phyloP scores from a whole-genome alignment of 768 basidiomycete species.

The Leccinum subgranulosum region DNA sequence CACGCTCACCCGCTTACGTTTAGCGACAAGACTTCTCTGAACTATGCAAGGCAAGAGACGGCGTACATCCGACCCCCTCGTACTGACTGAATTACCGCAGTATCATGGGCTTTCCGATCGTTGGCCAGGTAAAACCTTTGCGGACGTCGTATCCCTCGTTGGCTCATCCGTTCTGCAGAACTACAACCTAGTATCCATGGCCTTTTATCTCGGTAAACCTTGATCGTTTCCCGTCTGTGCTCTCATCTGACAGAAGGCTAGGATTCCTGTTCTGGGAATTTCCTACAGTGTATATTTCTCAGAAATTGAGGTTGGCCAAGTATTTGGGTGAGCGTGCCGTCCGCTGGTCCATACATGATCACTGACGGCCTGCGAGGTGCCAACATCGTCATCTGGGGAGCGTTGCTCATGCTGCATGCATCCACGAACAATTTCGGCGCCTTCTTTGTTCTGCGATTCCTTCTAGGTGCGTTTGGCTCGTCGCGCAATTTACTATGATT shows the following conservation, averaged over 20 bases:
- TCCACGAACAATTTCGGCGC: slow-evolving; percentile 53
- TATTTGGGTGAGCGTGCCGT: slow-evolving; percentile 46
- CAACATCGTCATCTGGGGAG: slow-evolving; percentile 61
- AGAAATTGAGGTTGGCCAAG: slow-evolving; percentile 57
- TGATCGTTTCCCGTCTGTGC: too few species aligned
- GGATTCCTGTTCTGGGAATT: slow-evolving; percentile 63
- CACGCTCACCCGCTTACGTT: slow-evolving; percentile 3
- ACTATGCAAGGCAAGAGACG: slow-evolving; percentile 57
- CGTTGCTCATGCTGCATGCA: slow-evolving; percentile 57
- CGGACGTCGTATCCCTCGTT: background rate
- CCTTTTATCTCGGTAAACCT: slow-evolving; percentile 55
- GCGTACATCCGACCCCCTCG: background rate
- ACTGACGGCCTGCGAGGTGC: slow-evolving; percentile 32
- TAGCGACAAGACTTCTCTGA: slow-evolving; percentile 68
- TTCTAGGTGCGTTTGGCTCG: slow-evolving; percentile 42
- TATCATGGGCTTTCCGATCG: slow-evolving; percentile 66
- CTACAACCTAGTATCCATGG: slow-evolving; percentile 62
- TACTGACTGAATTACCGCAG: slow-evolving; percentile 28
- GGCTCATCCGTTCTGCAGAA: slow-evolving; percentile 34
- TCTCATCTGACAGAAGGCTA: slow-evolving; percentile 16
- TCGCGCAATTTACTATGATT: background rate
- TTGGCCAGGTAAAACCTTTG: slow-evolving; percentile 44
- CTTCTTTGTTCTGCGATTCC: slow-evolving; percentile 63
- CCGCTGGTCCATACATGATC: background rate
- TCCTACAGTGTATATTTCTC: slow-evolving; percentile 63